Evolutionary conservation across 2,329 filamentous ascomycete genomes (phyloP).

Genomic region (Trichoderma asperellum): DNA sequence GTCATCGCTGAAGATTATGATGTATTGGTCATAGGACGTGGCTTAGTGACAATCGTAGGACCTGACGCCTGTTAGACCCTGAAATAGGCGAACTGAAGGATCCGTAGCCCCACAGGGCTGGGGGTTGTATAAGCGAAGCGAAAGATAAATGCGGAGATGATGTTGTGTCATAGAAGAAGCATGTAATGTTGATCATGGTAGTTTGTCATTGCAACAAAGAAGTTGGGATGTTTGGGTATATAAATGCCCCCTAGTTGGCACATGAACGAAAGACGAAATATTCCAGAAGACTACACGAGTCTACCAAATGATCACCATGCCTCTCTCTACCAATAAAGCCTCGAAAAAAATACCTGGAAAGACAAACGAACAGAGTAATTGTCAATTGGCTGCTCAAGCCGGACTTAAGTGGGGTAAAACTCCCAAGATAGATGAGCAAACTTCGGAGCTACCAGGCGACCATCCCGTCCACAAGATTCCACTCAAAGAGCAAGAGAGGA

Average conservation of each 20-base stretch:
- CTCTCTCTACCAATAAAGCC: not conserved
- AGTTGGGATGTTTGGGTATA: not conserved
- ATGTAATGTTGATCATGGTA: not conserved
- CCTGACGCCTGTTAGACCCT: not conserved
- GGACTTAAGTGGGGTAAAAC: not conserved
- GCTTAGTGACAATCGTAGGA: constrained; percentile 3
- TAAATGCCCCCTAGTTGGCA: not conserved
- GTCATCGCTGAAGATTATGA: not conserved
- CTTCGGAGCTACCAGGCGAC: not conserved
- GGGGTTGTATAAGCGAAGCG: not conserved
- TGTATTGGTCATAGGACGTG: not conserved
- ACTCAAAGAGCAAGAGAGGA: not conserved
- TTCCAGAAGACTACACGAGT: not conserved
- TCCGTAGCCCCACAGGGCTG: not conserved
- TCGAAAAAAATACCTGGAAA: not conserved
- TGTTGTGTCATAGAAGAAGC: not conserved
- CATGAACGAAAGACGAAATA: not conserved
- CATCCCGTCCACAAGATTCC: not conserved
- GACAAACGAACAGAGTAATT: not conserved
- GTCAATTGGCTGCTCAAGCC: not conserved
- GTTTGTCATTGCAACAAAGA: no score
- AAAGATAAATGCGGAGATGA: not conserved
- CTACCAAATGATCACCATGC: not conserved
- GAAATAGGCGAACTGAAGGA: constrained; percentile 3
- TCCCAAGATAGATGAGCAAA: not conserved